Evolutionary conservation across 225 moss, liverwort and hornwort genomes (phyloP).

Genomic region (Sphagnum contortum): DNA sequence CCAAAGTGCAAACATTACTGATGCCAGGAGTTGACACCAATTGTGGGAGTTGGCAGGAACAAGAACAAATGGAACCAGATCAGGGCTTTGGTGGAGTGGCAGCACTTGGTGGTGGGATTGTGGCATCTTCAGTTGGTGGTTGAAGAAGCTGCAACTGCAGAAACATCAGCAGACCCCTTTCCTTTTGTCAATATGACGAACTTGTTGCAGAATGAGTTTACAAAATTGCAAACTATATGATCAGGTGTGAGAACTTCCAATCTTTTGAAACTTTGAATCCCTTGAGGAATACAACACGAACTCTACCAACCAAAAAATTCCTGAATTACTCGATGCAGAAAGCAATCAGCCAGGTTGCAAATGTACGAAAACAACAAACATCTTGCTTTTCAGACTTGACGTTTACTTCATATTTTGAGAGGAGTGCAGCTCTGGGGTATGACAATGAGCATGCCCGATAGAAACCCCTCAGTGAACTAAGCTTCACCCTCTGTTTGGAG

Average conservation of each 20-base stretch:
- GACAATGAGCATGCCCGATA: background rate
- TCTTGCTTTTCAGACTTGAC: too few species aligned
- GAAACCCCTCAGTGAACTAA: background rate
- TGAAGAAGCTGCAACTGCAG: constrained; percentile 25
- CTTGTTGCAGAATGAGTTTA: background rate
- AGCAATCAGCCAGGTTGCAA: background rate
- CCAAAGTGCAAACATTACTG: too few species aligned
- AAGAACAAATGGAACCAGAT: too few species aligned
- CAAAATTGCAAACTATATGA: background rate
- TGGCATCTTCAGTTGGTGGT: constrained; percentile 18
- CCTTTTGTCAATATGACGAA: too few species aligned
- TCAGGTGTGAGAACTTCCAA: background rate
- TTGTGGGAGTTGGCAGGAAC: too few species aligned
- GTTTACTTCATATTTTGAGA: background rate
- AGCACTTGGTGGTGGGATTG: background rate
- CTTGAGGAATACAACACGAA: background rate
- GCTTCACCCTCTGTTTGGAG: background rate
- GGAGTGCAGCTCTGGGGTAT: background rate
- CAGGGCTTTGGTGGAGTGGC: background rate
- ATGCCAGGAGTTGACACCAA: too few species aligned
- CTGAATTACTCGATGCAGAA: background rate
- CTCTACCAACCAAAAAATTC: background rate
- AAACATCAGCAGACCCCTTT: background rate
- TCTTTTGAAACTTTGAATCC: background rate
- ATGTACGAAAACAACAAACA: too few species aligned